phyloP scores from a whole-genome alignment of 345 rosid genomes.

The Salix viminalis region DNA sequence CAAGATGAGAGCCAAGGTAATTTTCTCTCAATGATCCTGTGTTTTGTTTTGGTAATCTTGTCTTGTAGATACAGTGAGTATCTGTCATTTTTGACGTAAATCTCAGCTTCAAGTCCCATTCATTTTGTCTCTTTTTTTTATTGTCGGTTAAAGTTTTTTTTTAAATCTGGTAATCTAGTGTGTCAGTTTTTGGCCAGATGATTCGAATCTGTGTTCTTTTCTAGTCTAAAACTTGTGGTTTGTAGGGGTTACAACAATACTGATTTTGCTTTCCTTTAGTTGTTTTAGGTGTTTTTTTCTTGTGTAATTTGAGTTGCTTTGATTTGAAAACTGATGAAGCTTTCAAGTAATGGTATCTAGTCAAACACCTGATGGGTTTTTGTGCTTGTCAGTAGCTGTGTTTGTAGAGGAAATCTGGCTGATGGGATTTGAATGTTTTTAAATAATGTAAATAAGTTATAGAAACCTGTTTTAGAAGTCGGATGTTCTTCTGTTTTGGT shows the following conservation, averaged over 20 bases:
- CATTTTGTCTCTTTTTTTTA: background rate
- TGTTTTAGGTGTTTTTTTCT: background rate
- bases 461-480: background rate
- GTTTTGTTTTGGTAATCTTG: background rate
- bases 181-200: background rate
- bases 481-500: too few relatives aligned
- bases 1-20: conserved; percentile 21
- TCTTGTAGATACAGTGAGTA: background rate
- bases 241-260: background rate
- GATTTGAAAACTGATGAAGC: background rate
- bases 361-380: background rate
- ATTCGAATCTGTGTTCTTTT: background rate
- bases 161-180: background rate
- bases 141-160: background rate
- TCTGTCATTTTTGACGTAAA: background rate
- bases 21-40: background rate
- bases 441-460: too few relatives aligned
- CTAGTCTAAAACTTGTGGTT: background rate
- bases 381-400: background rate
- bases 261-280: background rate
- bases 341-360: background rate
- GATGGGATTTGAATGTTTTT: background rate
- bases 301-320: background rate
- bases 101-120: background rate
- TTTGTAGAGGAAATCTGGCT: too few relatives aligned